phyloP scores from a whole-genome alignment of 2,329 filamentous ascomycete genomes.

The Colletotrichum eremochloae region DNA sequence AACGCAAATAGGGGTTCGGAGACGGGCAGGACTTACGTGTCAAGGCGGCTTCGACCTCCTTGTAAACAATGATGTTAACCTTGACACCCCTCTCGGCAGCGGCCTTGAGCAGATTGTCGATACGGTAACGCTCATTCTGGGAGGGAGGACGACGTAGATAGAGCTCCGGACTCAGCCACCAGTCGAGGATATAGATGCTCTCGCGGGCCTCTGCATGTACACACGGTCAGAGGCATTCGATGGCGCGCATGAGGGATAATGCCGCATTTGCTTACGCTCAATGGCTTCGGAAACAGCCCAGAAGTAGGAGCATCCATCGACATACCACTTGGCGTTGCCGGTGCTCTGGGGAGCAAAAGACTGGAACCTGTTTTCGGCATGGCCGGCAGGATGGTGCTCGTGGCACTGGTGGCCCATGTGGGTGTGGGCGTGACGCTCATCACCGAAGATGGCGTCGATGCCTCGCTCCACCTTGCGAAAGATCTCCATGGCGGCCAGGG shows the following conservation, averaged over 20 bases:
- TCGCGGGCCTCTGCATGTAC: conserved; percentile 71
- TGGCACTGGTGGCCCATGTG: conserved; percentile 57
- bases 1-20: conserved; percentile 26
- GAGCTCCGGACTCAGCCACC: conserved; percentile 91
- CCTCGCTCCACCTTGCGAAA: conserved; percentile 60
- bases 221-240: conserved; percentile 23
- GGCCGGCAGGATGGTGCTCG: conserved; percentile 56
- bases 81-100: conserved; percentile 88
- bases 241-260: neutral
- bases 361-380: conserved; percentile 67
- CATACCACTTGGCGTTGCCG: conserved; percentile 88
- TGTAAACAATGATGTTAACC: conserved; percentile 90
- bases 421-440: conserved; percentile 61
- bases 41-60: conserved; percentile 86
- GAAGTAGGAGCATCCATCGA: conserved; percentile 87
- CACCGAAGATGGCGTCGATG: conserved; percentile 56
- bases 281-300: conserved; percentile 86
- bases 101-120: conserved; percentile 85
- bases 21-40: conserved; percentile 74
- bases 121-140: conserved; percentile 83
- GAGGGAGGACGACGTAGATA: conserved; percentile 87
- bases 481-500: conserved; percentile 54
- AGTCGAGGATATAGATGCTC: conserved; percentile 88
- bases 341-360: conserved; percentile 81
- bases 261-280: conserved; percentile 62